Evolutionary conservation across 768 basidiomycete genomes (phyloP), one percentile per base, ranked within the genome.

Genomic region (Floccularia luteovirens): DNA sequence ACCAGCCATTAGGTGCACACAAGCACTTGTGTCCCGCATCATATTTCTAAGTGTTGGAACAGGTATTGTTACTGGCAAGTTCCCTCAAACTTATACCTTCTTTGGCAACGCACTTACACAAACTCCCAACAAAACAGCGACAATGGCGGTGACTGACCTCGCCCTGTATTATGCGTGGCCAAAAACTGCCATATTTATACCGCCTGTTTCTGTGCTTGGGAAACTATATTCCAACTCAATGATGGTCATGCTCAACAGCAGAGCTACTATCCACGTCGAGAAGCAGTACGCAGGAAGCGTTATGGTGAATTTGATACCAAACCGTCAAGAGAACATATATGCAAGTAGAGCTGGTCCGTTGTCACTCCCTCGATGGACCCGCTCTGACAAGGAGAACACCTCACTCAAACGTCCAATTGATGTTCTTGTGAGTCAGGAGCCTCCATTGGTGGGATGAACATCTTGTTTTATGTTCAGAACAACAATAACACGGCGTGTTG

Each of bases 241-340:
- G 48, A 50, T 50, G 48, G 48, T 35, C n/a, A 40, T 50, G 2
- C 34, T 50, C 6, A 52, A 52, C 25, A 49, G 50, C 22, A 12
- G 36, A 6, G 16, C 22, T 21, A 20, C 10, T 6, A 19, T 37
- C 24, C 11, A 21, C 16, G 36, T 44, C 13, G 36, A n/a, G n/a
- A n/a, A n/a, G n/a, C n/a, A n/a, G n/a, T n/a, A n/a, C n/a, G n/a
- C n/a, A n/a, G n/a, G n/a, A n/a, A n/a, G n/a, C n/a, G n/a, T n/a
- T n/a, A n/a, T n/a, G n/a, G n/a, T n/a, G n/a, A n/a, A n/a, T n/a
- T n/a, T n/a, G n/a, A n/a, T n/a, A n/a, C n/a, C n/a, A n/a, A n/a
- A n/a, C n/a, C n/a, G n/a, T n/a, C n/a, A n/a, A n/a, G n/a, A n/a
- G n/a, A n/a, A n/a, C n/a, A n/a, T n/a, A n/a, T n/a, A n/a, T n/a